phyloP scores from a whole-genome alignment of 2,329 filamentous ascomycete species.

The Trichoderma breve region DNA sequence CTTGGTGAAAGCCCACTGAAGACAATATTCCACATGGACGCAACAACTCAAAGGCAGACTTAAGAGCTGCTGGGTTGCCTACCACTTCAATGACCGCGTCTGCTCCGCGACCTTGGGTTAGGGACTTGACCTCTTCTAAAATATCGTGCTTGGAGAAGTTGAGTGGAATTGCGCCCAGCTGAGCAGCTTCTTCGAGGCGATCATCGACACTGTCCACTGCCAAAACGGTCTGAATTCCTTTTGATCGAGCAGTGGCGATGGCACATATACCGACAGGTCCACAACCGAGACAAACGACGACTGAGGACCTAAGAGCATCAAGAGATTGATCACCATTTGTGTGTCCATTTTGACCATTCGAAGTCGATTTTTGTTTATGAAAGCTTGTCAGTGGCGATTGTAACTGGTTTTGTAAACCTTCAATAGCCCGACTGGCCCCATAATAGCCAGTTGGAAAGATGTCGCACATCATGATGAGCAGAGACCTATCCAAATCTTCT shows the following conservation, averaged over 20 bases:
- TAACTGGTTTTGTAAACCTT: not conserved
- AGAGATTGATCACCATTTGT: not conserved
- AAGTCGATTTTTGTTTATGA: not conserved
- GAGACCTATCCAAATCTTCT: not conserved
- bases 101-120: not conserved
- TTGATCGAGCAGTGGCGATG: not conserved
- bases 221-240: not conserved
- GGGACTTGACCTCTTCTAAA: not conserved
- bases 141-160: not conserved
- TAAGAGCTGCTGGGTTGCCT: not conserved
- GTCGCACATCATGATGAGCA: conserved; percentile 10
- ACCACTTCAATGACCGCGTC: conserved; percentile 1
- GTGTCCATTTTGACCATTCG: not conserved
- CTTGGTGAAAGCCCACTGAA: conserved; percentile 5
- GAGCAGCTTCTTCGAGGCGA: not conserved
- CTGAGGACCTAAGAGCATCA: not conserved
- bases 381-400: conserved; percentile 1
- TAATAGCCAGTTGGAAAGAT: conserved; percentile 9
- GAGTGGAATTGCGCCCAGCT: not conserved
- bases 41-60: not conserved
- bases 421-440: not conserved
- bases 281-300: not conserved
- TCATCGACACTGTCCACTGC: not conserved
- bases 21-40: not conserved
- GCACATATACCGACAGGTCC: conserved; percentile 3